Evolutionary conservation across 768 basidiomycete species (phyloP).

Genomic region (Mycena chlorophos): DNA sequence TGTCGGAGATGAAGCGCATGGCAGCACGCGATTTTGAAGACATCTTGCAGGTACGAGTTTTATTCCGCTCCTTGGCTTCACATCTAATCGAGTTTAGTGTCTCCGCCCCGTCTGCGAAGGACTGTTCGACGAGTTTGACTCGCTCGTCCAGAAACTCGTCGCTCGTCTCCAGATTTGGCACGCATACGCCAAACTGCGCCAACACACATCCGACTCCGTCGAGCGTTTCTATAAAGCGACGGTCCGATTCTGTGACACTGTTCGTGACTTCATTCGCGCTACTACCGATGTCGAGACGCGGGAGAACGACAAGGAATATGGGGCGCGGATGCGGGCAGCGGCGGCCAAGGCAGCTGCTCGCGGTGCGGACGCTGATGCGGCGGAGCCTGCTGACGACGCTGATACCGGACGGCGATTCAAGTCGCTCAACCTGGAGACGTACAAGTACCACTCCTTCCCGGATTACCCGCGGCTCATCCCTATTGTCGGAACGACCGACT

Average conservation of each 20-base stretch:
- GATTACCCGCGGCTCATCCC: conserved; percentile 31
- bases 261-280: neutral
- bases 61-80: neutral
- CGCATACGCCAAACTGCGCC: conserved; percentile 3
- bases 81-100: conserved; percentile 20
- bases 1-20: conserved; percentile 30
- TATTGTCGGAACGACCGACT: conserved; percentile 35
- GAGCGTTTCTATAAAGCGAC: conserved; percentile 20
- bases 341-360: conserved; percentile 17
- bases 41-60: conserved; percentile 23
- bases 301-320: conserved; percentile 3
- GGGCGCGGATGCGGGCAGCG: conserved; percentile 2
- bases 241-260: neutral
- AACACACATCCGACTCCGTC: conserved; percentile 8
- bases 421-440: conserved; percentile 30
- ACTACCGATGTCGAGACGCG: neutral
- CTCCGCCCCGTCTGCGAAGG: conserved; percentile 38
- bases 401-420: conserved; percentile 5
- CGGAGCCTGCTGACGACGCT: neutral
- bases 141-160: conserved; percentile 11
- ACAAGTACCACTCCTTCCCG: conserved; percentile 36
- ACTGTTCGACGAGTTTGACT: conserved; percentile 23
- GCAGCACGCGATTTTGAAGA: conserved; percentile 39
- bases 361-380: neutral
- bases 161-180: conserved; percentile 18